Conservation (phyloP, 805 yeast genomes). For the Pichia gijzeniarum region DNA sequence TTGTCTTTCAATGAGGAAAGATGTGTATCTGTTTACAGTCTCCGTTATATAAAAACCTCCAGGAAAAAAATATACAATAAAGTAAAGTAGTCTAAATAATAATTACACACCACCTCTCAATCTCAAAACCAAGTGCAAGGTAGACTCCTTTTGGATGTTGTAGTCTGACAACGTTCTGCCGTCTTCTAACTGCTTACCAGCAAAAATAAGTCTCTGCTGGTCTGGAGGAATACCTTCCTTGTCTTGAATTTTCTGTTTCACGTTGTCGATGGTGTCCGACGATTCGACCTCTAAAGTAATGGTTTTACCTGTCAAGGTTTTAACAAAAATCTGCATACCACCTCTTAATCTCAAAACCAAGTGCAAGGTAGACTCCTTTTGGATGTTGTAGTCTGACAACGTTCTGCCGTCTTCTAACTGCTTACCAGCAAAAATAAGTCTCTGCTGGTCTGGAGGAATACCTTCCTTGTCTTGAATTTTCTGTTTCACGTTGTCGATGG, state of each 20-base stretch:
- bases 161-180: slow-evolving; percentile 98
- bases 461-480: slow-evolving; percentile 98
- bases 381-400: slow-evolving; percentile 98
- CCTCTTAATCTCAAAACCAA: slow-evolving; percentile 93
- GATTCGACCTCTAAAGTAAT: slow-evolving; percentile 94
- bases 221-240: slow-evolving; percentile 99
- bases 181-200: slow-evolving; percentile 99
- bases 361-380: slow-evolving; percentile 97
- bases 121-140: slow-evolving; percentile 92
- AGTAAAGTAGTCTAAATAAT: no score
- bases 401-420: slow-evolving; percentile 99
- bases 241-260: slow-evolving; percentile 92
- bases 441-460: slow-evolving; percentile 99
- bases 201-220: slow-evolving; percentile 98
- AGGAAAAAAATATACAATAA: no score
- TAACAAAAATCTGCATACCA: slow-evolving; percentile 38
- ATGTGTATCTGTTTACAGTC: no score
- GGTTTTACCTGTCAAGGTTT: slow-evolving; percentile 58
- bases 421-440: slow-evolving; percentile 99
- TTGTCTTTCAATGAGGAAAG: no score
- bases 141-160: slow-evolving; percentile 99
- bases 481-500: slow-evolving; percentile 93
- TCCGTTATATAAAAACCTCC: no score
- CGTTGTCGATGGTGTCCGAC: slow-evolving; percentile 95
- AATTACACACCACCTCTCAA: slow-evolving; percentile 82